Conservation (phyloP, 345 rosid species). For the Cardamine chenopodiifolia region DNA sequence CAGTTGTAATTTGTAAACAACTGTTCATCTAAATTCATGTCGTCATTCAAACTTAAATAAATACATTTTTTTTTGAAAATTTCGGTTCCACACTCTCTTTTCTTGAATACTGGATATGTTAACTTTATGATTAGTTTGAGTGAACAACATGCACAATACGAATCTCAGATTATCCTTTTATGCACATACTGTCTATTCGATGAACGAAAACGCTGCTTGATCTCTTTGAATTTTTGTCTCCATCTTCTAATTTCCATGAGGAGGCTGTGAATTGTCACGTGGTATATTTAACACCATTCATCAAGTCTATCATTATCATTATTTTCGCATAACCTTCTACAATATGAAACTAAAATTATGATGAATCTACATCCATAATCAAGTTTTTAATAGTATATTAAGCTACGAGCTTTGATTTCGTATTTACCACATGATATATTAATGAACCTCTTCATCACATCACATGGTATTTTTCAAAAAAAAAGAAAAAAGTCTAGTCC, state of each 20-base stretch:
- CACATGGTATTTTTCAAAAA: background rate
- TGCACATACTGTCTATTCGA: too few relatives aligned
- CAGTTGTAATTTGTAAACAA: conserved; percentile 15
- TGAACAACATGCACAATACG: conserved; percentile 15
- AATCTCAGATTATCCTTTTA: background rate
- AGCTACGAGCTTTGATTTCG: too few relatives aligned
- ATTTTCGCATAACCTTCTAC: background rate
- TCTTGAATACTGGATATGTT: background rate
- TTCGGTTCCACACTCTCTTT: too few relatives aligned
- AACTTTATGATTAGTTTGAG: background rate
- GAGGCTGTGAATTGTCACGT: background rate
- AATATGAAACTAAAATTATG: too few relatives aligned
- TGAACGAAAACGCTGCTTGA: background rate
- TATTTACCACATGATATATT: background rate
- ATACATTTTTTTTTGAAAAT: too few relatives aligned
- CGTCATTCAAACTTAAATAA: background rate
- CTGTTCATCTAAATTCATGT: conserved; percentile 24
- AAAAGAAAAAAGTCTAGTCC: conserved; percentile 43
- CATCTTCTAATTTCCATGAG: background rate
- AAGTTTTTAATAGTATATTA: too few relatives aligned
- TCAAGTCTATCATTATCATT: background rate
- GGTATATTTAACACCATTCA: background rate
- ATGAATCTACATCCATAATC: too few relatives aligned
- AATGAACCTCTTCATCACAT: conserved; percentile 10
- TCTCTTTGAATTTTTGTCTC: background rate